Percentiles rank a stretch among this genome's conserved stretches.
phyloP scores from a whole-genome alignment of 352 stramenopile genomes.

The Aphanomyces euteiches region DNA sequence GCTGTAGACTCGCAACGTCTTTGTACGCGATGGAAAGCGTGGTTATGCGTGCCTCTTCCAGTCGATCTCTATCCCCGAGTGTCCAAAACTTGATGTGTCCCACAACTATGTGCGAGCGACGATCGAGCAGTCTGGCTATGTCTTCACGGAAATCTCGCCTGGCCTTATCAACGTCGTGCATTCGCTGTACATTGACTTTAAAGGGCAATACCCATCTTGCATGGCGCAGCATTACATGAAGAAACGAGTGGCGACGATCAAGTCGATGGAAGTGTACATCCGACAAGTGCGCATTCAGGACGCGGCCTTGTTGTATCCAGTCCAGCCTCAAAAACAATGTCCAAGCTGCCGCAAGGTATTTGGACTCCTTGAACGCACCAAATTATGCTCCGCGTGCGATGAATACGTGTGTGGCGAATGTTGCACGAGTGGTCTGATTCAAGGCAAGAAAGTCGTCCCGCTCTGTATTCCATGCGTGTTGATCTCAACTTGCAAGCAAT shows the following conservation, averaged over 20 bases:
- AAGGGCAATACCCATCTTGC: slow-evolving; percentile 3
- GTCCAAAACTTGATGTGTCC: slow-evolving; percentile 16
- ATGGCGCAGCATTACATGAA: slow-evolving; percentile 14
- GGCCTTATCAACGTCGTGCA: slow-evolving; percentile 25
- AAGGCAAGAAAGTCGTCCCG: slow-evolving; percentile 27
- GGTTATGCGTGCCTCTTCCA: slow-evolving; percentile 28
- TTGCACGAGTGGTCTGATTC: slow-evolving; percentile 12
- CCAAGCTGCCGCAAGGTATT: slow-evolving; percentile 24
- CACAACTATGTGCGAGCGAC: slow-evolving; percentile 24
- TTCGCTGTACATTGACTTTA: slow-evolving; percentile 24
- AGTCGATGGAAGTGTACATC: slow-evolving; percentile 21
- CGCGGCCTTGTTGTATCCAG: slow-evolving; percentile 15
- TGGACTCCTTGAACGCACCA: slow-evolving; percentile 6
- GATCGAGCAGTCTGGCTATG: slow-evolving; percentile 20
- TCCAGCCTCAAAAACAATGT: slow-evolving; percentile 24
- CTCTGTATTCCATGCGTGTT: slow-evolving; percentile 26
- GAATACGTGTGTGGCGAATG: slow-evolving; percentile 11
- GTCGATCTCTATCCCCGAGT: slow-evolving; percentile 22
- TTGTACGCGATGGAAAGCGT: not conserved
- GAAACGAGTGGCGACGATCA: slow-evolving; percentile 12
- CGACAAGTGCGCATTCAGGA: slow-evolving; percentile 21
- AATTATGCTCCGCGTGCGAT: slow-evolving; percentile 4
- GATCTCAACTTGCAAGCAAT: not conserved
- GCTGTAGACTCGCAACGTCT: slow-evolving; percentile 10
- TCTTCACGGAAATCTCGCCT: slow-evolving; percentile 23